Base-by-base conservation (phyloP, 164 flowering plant species). In the Aristolochia fimbriata region DNA sequence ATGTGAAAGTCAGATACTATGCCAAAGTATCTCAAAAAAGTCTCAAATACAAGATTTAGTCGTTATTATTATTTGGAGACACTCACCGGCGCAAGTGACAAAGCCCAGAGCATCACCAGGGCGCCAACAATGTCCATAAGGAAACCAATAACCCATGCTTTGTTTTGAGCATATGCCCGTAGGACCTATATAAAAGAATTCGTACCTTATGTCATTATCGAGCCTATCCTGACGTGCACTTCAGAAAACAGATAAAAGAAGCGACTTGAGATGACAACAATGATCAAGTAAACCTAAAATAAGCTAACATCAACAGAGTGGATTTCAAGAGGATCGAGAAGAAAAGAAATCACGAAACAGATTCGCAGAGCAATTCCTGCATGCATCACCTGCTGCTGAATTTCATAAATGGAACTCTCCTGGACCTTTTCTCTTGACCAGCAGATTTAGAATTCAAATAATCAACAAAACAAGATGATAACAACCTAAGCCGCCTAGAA, bases 121-220 rank as follows among this genome's bases (percentile, higher is more conserved):
- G 96, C 99, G 33, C 99, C 99, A 73, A 78, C 69, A 43, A 94
- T 81, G 70, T 94, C 99, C 97, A 94, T 81, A 41, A 87, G 67
- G 70, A 94, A 85, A 25, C 99, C 97, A 4, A 73, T 55, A 47
- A 76, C 23, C 99, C 99, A 91, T 24, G 86, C 58, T 67, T 70
- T 88, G 70, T 94, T 94, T 65, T 80, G 78, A 54, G 84, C 93
- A 78, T 91, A 94, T 37, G 99, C 91, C 74, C 80, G 77, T 52
- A 94, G 63, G 57, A 93, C 96, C 98, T 52, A 22, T 37, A 37
- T 7, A 37, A 37, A 37, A 37, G 12, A 37, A 37, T 6, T 37
- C 12, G 43, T 6, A 37, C 43, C 12, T 37, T 37, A 37, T 37
- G 8, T 37, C 43, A 37, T 37, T 10, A 7, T 37, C 43, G 43